These are phyloP conservation scores for Mycena indigotica DNA, from an alignment of 768 basidiomycete genomes.

Conservation along the genomic window DNA sequence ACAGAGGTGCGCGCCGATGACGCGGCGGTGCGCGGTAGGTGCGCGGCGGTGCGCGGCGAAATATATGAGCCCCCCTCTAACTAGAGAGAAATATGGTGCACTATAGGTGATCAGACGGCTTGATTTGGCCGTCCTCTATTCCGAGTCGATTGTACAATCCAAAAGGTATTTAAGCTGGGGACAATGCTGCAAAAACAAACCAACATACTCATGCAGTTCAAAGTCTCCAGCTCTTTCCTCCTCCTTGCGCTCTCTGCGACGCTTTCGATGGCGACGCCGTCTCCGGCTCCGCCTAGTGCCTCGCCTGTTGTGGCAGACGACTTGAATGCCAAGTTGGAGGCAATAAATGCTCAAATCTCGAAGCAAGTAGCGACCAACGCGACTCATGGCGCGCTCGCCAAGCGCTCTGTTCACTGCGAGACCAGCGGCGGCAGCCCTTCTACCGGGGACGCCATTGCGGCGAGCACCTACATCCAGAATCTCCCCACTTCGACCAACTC, in stretches of 20 bases:
- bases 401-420: conserved; percentile 12
- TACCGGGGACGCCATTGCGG: background rate
- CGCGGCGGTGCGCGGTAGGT: no score
- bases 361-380: background rate
- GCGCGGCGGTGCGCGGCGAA: no score
- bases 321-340: background rate
- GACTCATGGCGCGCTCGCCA: background rate
- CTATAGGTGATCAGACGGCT: no score
- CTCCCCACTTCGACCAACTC: background rate
- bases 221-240: no score
- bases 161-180: no score
- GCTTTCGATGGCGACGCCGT: background rate
- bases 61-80: no score
- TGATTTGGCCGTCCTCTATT: no score
- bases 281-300: background rate
- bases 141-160: no score
- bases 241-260: background rate
- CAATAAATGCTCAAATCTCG: background rate
- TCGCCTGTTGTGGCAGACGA: background rate
- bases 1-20: no score
- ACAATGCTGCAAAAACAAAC: no score
- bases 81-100: no score
- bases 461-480: background rate
- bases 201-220: background rate
- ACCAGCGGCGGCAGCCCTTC: conserved; percentile 8